phyloP scores from a whole-genome alignment of 305 asterid species.

The Fraxinus sp. region DNA sequence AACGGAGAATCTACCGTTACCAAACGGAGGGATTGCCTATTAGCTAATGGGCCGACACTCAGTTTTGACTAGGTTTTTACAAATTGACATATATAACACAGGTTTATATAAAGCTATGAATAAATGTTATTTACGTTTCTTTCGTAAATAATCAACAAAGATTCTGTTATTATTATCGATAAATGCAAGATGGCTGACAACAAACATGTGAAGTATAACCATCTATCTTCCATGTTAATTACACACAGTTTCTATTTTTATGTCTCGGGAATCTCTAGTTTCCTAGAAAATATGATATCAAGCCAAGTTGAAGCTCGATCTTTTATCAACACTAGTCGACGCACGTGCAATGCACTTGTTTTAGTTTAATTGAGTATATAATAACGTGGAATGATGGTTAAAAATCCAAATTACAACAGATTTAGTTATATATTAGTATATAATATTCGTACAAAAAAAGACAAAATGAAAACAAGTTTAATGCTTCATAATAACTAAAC shows the following conservation, averaged over 20 bases:
- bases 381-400: too few species aligned
- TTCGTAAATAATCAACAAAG: too few species aligned
- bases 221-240: not conserved
- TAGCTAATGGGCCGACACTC: not conserved
- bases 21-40: slow-evolving; percentile 8
- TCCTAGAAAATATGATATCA: not conserved
- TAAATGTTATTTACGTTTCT: too few species aligned
- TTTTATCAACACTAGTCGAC: not conserved
- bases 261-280: not conserved
- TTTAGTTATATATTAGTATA: too few species aligned
- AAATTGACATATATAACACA: not conserved
- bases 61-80: not conserved
- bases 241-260: not conserved
- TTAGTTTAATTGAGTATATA: too few species aligned
- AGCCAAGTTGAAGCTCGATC: not conserved
- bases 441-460: too few species aligned
- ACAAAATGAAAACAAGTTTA: too few species aligned
- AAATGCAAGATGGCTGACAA: not conserved
- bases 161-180: too few species aligned
- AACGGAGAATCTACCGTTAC: slow-evolving; percentile 28
- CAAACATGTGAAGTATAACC: not conserved
- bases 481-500: too few species aligned
- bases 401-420: too few species aligned
- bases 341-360: too few species aligned
- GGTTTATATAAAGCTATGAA: not conserved